Conservation (phyloP, 2,329 filamentous ascomycete genomes). For the Ophiostoma quercus region DNA sequence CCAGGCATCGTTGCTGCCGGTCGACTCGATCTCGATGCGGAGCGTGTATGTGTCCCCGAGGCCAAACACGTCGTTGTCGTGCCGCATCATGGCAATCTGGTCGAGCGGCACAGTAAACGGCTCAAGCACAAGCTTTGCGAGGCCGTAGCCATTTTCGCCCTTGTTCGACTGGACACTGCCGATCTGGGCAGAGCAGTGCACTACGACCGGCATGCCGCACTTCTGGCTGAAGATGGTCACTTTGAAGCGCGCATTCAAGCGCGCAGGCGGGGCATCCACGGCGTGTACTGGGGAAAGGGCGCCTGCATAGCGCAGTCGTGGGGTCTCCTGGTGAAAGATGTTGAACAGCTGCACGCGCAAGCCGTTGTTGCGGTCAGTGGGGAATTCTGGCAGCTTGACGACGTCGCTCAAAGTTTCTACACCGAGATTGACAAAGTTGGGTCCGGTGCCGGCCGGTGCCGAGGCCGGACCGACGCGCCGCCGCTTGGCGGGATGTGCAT, state of each 20-base stretch:
- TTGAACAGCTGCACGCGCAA: constrained; percentile 51
- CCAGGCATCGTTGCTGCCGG: constrained; percentile 39
- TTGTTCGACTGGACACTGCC: constrained; percentile 42
- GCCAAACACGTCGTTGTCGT: constrained; percentile 44
- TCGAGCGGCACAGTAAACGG: constrained; percentile 51
- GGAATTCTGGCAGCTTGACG: constrained; percentile 28
- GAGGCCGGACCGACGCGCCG: constrained; percentile 39
- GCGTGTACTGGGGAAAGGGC: constrained; percentile 36
- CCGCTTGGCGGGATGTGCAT: constrained; percentile 44
- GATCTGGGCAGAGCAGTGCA: constrained; percentile 51
- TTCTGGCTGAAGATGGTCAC: constrained; percentile 39
- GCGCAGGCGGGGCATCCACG: constrained; percentile 34
- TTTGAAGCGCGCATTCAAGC: constrained; percentile 41
- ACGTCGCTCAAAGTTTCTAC: constrained; percentile 19
- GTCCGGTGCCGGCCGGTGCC: background rate
- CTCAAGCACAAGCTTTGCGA: constrained; percentile 45
- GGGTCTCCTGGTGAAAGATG: constrained; percentile 46
- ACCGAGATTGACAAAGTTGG: background rate
- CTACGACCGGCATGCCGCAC: constrained; percentile 38
- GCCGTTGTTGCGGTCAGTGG: constrained; percentile 29
- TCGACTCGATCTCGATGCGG: constrained; percentile 48
- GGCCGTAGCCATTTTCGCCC: constrained; percentile 22
- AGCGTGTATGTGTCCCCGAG: constrained; percentile 48
- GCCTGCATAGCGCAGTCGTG: constrained; percentile 34
- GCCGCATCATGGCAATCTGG: constrained; percentile 46